Base-by-base conservation (phyloP, 805 yeast species). In the Starmerella scarabaei region DNA sequence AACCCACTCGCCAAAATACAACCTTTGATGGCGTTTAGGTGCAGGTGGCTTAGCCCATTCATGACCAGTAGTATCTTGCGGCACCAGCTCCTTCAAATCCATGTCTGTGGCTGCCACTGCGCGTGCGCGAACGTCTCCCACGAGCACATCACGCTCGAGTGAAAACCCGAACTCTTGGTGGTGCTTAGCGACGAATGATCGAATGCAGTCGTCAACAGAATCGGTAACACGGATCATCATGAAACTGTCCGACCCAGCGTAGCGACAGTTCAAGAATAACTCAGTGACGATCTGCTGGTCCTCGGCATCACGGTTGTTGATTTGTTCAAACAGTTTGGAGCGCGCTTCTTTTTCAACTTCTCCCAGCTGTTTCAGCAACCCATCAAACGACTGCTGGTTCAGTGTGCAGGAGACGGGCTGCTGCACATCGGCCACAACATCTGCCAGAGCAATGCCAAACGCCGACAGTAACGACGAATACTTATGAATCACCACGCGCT, bases 231-330 rank as follows among this genome's bases (percentile, higher is more conserved):
- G 28, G n/a, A 80, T 73, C 80, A 85, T 79, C 46, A 86, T 61
- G 30, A 80, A 77, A 2, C 94, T 80, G 53, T 86, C 95, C n/a
- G 94, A 79, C 7, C 95, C 95, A 46, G 73, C 73, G 55, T 81
- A 86, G 53, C 93, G 69, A 67, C 85, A 63, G 55, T 85, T 85
- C 46, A 85, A 61, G 50, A 70, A 81, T 33, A 71, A 70, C 53
- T 84, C 93, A 20, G 52, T 56, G 19, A 82, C 67, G 3, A 12
- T n/a, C 11, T 17, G 19, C 12, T 16, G 30, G 19, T 82, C 81
- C 57, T 84, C 93, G 1, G 53, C 47, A n/a, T n/a, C n/a, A n/a
- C n/a, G n/a, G n/a, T n/a, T n/a, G n/a, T n/a, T n/a, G n/a, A n/a
- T n/a, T n/a, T n/a, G n/a, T n/a, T n/a, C n/a, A 2, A 37, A 40